Conservation (phyloP, 2,329 filamentous ascomycete species). For the Penicillium sp. region DNA sequence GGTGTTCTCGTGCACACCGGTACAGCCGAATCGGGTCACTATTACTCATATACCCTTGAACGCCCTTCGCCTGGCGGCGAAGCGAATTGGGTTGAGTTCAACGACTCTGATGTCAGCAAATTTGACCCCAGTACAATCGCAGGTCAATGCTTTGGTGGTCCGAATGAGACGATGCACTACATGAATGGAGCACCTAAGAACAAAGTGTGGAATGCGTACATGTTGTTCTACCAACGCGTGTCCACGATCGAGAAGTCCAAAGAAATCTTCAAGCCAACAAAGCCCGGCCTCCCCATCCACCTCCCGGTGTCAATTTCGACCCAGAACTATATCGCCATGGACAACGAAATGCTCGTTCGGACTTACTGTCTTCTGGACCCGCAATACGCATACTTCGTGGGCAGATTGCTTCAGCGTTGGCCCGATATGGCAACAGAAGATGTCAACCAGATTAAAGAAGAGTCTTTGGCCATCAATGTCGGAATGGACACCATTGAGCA, state of each 20-base stretch:
- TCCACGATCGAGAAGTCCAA: conserved; percentile 60
- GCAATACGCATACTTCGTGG: conserved; percentile 65
- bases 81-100: conserved; percentile 81
- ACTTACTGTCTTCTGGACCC: conserved; percentile 78
- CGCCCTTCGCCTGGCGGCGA: conserved; percentile 55
- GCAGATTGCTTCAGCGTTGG: conserved; percentile 58
- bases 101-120: conserved; percentile 75
- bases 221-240: conserved; percentile 92
- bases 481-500: conserved; percentile 67
- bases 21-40: conserved; percentile 90
- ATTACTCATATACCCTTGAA: conserved; percentile 92
- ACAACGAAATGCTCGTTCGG: conserved; percentile 71
- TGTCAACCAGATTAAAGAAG: conserved; percentile 46
- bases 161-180: conserved; percentile 53
- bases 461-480: conserved; percentile 43
- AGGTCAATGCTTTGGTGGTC: conserved; percentile 74
- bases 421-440: conserved; percentile 50
- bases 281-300: conserved; percentile 50
- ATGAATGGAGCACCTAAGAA: conserved; percentile 51
- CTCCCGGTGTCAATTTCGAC: conserved; percentile 46
- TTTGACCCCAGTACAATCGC: conserved; percentile 76
- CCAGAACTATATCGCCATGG: conserved; percentile 58
- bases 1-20: conserved; percentile 91
- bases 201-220: conserved; percentile 85
- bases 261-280: conserved; percentile 42